Conservation (phyloP, 345 rosid species). For the Syzygium aromaticum region DNA sequence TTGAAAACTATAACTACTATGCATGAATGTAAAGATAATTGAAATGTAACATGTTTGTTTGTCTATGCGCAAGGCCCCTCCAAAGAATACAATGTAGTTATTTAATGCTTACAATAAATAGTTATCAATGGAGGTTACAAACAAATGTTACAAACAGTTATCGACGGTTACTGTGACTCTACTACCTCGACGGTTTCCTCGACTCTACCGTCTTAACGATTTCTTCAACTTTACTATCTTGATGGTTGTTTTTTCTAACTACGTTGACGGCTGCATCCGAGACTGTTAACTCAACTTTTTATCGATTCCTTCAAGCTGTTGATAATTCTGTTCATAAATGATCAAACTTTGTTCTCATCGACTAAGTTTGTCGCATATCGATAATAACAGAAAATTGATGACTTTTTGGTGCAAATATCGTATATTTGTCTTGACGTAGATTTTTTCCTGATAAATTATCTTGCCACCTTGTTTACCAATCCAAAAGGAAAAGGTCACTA, state of each 20-base stretch:
- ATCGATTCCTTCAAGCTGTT: not conserved
- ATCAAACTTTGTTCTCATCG: not conserved
- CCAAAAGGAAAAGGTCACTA: not conserved
- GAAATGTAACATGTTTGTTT: too few species aligned
- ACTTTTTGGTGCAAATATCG: not conserved
- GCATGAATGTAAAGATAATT: too few species aligned
- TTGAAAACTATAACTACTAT: too few species aligned
- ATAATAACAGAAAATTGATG: not conserved
- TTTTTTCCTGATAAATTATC: not conserved
- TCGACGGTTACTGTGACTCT: not conserved
- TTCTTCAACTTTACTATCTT: not conserved
- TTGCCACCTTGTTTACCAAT: not conserved
- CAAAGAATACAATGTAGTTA: too few species aligned
- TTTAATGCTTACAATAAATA: too few species aligned
- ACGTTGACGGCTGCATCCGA: not conserved
- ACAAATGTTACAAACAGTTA: too few species aligned
- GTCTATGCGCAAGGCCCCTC: too few species aligned
- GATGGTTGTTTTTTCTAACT: not conserved
- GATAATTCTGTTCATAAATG: not conserved
- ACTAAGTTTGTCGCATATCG: not conserved
- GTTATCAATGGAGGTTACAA: not conserved
- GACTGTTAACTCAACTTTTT: not conserved
- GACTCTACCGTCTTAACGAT: not conserved
- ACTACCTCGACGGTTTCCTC: too few species aligned
- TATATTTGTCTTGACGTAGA: not conserved